A percentile compares a stretch with the other conserved stretches of the same genome.
phyloP scores from a whole-genome alignment of 75 land plant species.

The Sequoia sempervirens region DNA sequence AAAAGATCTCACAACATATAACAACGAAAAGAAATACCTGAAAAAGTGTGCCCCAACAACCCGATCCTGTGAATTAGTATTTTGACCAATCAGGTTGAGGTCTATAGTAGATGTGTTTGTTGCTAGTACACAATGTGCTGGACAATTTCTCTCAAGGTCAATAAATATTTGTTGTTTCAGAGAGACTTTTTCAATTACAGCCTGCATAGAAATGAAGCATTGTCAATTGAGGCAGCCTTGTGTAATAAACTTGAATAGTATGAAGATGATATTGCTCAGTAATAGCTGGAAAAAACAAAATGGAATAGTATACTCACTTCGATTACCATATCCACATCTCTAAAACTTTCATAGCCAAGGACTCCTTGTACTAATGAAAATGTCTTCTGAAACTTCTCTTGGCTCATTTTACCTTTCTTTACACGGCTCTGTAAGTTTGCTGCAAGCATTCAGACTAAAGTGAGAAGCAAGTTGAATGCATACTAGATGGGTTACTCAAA shows the following conservation, averaged over 20 bases:
- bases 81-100: constrained; percentile 64
- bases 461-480: not conserved
- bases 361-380: constrained; percentile 65
- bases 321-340: constrained; percentile 86
- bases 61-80: constrained; percentile 59
- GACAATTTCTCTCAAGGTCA: constrained; percentile 49
- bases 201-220: constrained; percentile 42
- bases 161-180: constrained; percentile 81
- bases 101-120: constrained; percentile 79
- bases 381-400: constrained; percentile 75
- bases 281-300: not conserved
- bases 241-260: not conserved
- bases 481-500: not conserved
- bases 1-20: not conserved
- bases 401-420: constrained; percentile 78
- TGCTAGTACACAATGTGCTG: constrained; percentile 74
- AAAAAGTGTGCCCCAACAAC: constrained; percentile 83
- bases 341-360: constrained; percentile 70
- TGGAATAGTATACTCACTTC: constrained; percentile 41
- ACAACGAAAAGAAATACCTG: constrained; percentile 29
- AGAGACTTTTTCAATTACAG: constrained; percentile 75
- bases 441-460: constrained; percentile 21
- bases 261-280: constrained; percentile 2
- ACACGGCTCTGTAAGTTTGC: constrained; percentile 92
- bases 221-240: constrained; percentile 6